Conservation (phyloP, 1,284 basidiomycete species). For the Ceratobasidium papillatum region DNA sequence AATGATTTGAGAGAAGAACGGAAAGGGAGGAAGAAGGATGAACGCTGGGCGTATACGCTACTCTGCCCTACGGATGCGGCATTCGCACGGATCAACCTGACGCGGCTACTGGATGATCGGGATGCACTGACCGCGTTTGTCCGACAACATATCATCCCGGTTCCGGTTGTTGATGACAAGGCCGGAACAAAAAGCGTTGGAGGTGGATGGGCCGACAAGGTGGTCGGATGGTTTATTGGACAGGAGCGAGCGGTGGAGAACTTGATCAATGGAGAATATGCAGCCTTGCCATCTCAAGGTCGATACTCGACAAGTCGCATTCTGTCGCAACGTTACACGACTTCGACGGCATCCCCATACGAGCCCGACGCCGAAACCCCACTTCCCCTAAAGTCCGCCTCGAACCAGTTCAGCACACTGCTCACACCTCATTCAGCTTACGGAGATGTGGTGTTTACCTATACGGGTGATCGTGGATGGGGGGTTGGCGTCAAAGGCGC, state of each 20-base stretch:
- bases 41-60: constrained; percentile 73
- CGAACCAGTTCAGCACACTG: constrained; percentile 22
- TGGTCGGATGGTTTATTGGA: constrained; percentile 7
- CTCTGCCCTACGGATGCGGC: constrained; percentile 92
- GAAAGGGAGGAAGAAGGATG: constrained; percentile 48
- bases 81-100: constrained; percentile 89
- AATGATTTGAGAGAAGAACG: constrained; percentile 29
- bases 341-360: background rate
- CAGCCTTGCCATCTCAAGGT: background rate
- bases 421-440: constrained; percentile 24
- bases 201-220: constrained; percentile 12
- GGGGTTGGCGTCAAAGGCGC: constrained; percentile 15
- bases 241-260: constrained; percentile 25
- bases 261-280: constrained; percentile 27
- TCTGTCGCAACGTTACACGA: background rate
- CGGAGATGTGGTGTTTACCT: constrained; percentile 28
- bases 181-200: constrained; percentile 6
- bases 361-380: constrained; percentile 37
- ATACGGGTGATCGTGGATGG: constrained; percentile 31
- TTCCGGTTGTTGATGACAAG: constrained; percentile 41
- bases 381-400: constrained; percentile 25
- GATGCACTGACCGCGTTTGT: constrained; percentile 74
- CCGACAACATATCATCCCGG: constrained; percentile 87
- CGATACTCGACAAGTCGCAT: background rate
- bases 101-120: constrained; percentile 72